Base-by-base conservation (phyloP, 768 basidiomycete species). In the Lactifluus rugatus region DNA sequence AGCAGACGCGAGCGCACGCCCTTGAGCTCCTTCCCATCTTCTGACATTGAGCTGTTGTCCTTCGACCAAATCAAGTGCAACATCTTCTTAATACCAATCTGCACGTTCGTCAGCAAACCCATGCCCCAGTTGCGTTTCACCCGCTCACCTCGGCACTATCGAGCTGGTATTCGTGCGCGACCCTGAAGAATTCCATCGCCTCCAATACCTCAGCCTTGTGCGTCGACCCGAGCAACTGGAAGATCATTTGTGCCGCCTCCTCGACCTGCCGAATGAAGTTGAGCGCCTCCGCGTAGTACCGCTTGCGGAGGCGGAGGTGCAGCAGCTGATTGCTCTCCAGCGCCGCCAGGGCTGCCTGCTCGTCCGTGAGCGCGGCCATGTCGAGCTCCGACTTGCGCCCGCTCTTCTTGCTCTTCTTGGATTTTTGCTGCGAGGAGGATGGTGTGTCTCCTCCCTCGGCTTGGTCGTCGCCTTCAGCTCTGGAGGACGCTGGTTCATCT, bases 31-130 rank as follows among this genome's bases (percentile, higher is more conserved):
- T 79, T 80, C 23, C 81, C 82, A 49, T 85, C 84, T 63, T 84
- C 83, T 31, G 81, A 82, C n/a, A 87, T 82, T 23, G 81, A 77
- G 51, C 74, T 87, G 66, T 92, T 92, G 67, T 99, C 95, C 69
- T 98, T 98, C 26, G 82, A 81, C 96, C 96, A 98, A 64, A 99
- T 90, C 25, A 99, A 76, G 70, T 98, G 96, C 14, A 99, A 69
- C 95, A 98, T 97, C 66, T 85, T 91, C 75, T 89, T 93, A 67
- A 99, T 85, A 0, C 96, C 96, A 14, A 73, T 71, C 92, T 95
- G 63, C 32, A 46, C 46, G 11, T 54, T 13, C 19, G 48, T 48
- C 16, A 37, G 23, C 21, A n/a, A 4, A 54, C 17, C 21, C 16
- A 19, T 54, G 8, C 42, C 32, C 11, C 9, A 7, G 13, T 21